Percentiles rank a stretch among this genome's conserved stretches.
phyloP scores from a whole-genome alignment of 2,329 filamentous ascomycete genomes.

The Chalara sp. region DNA sequence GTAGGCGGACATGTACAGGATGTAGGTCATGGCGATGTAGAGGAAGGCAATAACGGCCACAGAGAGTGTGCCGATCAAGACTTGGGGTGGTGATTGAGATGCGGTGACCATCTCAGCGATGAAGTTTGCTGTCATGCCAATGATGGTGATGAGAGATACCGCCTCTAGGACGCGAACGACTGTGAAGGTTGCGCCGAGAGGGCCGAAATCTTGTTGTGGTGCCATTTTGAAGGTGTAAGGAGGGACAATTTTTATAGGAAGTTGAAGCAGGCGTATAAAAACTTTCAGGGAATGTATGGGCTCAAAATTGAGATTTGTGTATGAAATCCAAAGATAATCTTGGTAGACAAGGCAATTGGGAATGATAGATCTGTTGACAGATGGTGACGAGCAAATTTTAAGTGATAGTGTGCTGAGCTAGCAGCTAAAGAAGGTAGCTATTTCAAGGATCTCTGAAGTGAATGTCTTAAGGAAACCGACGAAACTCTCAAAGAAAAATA shows the following conservation, averaged over 20 bases:
- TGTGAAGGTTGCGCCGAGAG: constrained; percentile 73
- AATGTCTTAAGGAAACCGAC: constrained; percentile 18
- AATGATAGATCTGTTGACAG: constrained; percentile 4
- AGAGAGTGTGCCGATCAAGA: constrained; percentile 71
- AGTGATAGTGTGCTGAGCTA: constrained; percentile 18
- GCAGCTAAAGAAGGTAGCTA: constrained; percentile 18
- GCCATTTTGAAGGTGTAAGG: constrained; percentile 16
- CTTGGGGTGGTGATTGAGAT: constrained; percentile 58
- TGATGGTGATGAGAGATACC: constrained; percentile 65
- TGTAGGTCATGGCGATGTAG: constrained; percentile 73
- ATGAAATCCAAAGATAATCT: neutral
- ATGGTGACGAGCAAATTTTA: constrained; percentile 5
- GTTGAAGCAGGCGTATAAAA: neutral
- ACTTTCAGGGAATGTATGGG: too few species aligned
- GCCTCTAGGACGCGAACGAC: constrained; percentile 64
- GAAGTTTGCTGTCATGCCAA: constrained; percentile 78
- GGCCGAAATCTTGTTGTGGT: constrained; percentile 38
- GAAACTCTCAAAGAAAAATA: constrained; percentile 7
- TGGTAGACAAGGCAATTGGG: too few species aligned
- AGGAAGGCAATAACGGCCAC: constrained; percentile 75
- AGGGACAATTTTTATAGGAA: neutral
- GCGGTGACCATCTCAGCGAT: constrained; percentile 66
- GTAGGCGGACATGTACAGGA: constrained; percentile 71
- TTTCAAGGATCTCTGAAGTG: constrained; percentile 19
- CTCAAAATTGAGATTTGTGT: too few species aligned